Evolutionary conservation across 75 land plant genomes (phyloP), one percentile per base, ranked within the genome.

Genomic region (Sequoiadendron giganteum): DNA sequence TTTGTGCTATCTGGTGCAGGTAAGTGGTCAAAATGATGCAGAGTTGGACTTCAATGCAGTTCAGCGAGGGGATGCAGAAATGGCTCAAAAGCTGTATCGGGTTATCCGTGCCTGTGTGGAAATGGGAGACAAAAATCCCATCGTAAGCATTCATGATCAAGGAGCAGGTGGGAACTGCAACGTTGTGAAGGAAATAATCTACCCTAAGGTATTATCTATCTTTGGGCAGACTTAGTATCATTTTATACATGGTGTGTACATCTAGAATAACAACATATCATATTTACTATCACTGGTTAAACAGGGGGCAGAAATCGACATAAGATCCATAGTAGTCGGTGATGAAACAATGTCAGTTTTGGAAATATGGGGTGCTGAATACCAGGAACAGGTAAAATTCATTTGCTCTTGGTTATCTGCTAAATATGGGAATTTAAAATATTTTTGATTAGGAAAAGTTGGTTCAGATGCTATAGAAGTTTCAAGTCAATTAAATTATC

Each of bases 311-410:
- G 93, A 94, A 86, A 97, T 97, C 56, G 99, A 97, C 92, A 93
- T 97, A 45, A 90, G 99, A 85, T 88, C 95, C 13, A 90, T 97
- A 86, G 95, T 95, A 30, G 97, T 97, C 87, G 99, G 99, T 43
- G 99, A 97, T 87, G 93, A 95, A 52, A 97, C 99, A 7, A 92
- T 97, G 98, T 97, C 99, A 38, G 96, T 97, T 72, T 85, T 97
- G 88, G 99, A 97, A 90, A 97, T 97, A 86, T 97, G 99, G 99
- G 99, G 99, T 90, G 99, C 99, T 15, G 99, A 97, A 89, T 97
- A 97, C 65, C 99, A 97, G 52, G 99, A 97, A 79, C 99, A 97
- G 90, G 93, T 92, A 85, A 38, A 4, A 43, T 19, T 82, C n/a
- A 25, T 61, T 61, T n/a, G 39, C 40, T 58, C 54, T 52, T 78